phyloP scores from a whole-genome alignment of 2,329 filamentous ascomycete species.

The Ploettnerulaceae sp. region DNA sequence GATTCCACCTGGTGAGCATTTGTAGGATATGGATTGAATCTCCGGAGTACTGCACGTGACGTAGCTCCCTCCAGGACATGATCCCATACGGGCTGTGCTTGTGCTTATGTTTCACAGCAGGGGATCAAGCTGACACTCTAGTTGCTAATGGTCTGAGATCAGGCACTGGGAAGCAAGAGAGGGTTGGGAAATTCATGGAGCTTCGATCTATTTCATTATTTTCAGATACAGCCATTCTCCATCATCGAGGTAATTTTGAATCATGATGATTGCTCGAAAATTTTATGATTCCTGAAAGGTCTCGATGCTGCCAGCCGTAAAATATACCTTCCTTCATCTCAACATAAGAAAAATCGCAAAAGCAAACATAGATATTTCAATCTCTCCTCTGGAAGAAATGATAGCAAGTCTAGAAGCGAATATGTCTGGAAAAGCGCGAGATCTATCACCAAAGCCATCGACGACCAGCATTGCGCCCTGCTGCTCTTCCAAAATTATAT shows the following conservation, averaged over 20 bases:
- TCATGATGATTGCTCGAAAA: background rate
- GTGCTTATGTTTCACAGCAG: no score
- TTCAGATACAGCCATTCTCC: background rate
- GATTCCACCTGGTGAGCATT: constrained; percentile 35
- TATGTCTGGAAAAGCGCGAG: constrained; percentile 11
- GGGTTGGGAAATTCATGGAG: background rate
- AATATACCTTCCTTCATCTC: constrained; percentile 5
- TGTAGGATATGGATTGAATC: constrained; percentile 5
- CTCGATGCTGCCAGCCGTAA: background rate
- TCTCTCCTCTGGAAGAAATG: constrained; percentile 8
- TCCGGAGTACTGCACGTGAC: background rate
- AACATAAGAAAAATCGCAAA: constrained; percentile 12
- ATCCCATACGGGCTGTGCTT: no score
- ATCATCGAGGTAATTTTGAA: constrained; percentile 3
- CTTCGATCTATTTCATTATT: background rate
- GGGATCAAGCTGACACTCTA: background rate
- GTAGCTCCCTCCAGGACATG: no score
- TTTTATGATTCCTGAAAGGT: background rate
- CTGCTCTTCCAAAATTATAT: constrained; percentile 1
- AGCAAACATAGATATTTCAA: constrained; percentile 9
- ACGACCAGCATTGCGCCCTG: constrained; percentile 2
- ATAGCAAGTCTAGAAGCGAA: constrained; percentile 24
- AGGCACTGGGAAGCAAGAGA: no score
- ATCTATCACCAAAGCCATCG: constrained; percentile 16
- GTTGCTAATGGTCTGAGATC: background rate